These are phyloP conservation scores for Polytrichum commune DNA, from an alignment of 225 moss, liverwort and hornwort species.

Conservation along the genomic window DNA sequence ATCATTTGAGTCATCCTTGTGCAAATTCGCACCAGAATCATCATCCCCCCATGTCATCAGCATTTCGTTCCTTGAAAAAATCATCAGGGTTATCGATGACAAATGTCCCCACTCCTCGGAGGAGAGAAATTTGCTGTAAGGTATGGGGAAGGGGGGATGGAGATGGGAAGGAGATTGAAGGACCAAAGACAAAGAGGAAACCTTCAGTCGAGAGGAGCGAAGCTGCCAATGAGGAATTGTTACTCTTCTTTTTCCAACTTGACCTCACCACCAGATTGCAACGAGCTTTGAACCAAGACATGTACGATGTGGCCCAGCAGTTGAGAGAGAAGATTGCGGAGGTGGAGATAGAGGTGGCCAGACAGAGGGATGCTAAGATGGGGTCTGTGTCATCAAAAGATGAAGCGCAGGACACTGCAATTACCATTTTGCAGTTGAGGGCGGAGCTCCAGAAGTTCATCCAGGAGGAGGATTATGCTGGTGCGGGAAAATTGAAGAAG, in stretches of 20 bases:
- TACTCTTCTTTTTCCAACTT: slow-evolving; percentile 89
- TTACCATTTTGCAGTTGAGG: slow-evolving; percentile 75
- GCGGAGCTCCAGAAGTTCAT: slow-evolving; percentile 78
- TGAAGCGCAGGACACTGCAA: slow-evolving; percentile 77
- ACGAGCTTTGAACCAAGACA: slow-evolving; percentile 86
- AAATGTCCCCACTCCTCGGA: too few species aligned
- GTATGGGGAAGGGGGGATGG: slow-evolving; percentile 14
- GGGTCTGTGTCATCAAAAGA: slow-evolving; percentile 55
- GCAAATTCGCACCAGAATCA: too few species aligned
- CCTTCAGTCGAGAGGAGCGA: slow-evolving; percentile 71
- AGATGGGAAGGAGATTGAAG: slow-evolving; percentile 23
- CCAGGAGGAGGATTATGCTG: slow-evolving; percentile 77
- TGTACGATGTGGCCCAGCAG: slow-evolving; percentile 90
- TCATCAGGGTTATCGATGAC: too few species aligned
- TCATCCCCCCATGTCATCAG: too few species aligned
- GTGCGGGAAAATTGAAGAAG: slow-evolving; percentile 71
- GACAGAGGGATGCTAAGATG: slow-evolving; percentile 74
- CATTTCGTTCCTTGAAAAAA: too few species aligned
- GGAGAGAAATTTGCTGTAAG: too few species aligned
- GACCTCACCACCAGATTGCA: slow-evolving; percentile 82
- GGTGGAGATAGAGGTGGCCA: slow-evolving; percentile 77
- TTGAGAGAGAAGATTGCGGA: slow-evolving; percentile 91
- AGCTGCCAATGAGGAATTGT: slow-evolving; percentile 73
- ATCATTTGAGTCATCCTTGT: too few species aligned
- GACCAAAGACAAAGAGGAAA: slow-evolving; percentile 36